phyloP scores from a whole-genome alignment of 2,329 filamentous ascomycete species.

The Colletotrichum endophyticum region DNA sequence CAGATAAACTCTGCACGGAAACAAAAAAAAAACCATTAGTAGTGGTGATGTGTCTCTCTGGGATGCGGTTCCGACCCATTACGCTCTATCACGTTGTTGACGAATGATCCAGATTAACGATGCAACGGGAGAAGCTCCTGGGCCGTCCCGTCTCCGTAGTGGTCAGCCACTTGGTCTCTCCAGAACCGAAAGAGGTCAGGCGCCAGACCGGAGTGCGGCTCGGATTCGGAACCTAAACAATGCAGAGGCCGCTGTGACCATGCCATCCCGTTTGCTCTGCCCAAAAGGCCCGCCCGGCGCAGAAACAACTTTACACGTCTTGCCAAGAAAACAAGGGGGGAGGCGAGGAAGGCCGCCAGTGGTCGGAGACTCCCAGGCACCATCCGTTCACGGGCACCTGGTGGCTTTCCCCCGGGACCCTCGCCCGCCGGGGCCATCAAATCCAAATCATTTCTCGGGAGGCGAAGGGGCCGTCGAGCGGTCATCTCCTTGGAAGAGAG shows the following conservation, averaged over 20 bases:
- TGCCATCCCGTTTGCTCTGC: background rate
- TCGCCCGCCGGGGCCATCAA: background rate
- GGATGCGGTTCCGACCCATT: background rate
- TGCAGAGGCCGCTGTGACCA: background rate
- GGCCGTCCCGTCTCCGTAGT: background rate
- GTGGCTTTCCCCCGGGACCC: background rate
- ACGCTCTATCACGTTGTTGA: background rate
- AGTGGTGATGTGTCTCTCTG: background rate
- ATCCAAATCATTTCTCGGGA: background rate
- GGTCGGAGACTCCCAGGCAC: background rate
- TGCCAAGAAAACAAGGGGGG: background rate
- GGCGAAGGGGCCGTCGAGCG: background rate
- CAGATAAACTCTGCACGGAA: background rate
- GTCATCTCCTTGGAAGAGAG: background rate
- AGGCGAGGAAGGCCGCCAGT: background rate
- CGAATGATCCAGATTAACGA: background rate
- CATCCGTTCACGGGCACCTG: background rate
- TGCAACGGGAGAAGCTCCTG: background rate
- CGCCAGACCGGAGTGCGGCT: background rate
- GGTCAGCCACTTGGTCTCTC: background rate
- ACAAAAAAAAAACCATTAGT: background rate
- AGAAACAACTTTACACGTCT: background rate
- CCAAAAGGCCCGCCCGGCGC: background rate
- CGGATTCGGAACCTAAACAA: background rate
- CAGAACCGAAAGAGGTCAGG: background rate